Evolutionary conservation across 441 rosid genomes (phyloP).

Genomic region (Bocquillonia castaneifolia): DNA sequence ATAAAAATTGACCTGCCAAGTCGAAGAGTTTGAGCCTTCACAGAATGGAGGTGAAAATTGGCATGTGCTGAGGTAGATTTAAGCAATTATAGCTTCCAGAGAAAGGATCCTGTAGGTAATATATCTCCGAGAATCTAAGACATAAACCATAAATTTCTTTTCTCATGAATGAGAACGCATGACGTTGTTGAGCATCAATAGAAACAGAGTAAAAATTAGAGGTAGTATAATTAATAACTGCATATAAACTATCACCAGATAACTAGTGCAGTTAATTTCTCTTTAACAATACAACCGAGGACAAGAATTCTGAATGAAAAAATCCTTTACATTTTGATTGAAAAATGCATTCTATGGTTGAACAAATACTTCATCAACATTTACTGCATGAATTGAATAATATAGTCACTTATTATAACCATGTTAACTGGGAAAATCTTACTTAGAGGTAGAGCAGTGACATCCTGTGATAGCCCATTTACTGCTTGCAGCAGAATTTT

Average conservation of each 20-base stretch:
- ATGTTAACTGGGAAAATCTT: constrained; percentile 23
- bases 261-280: background rate
- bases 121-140: constrained; percentile 47
- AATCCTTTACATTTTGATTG: background rate
- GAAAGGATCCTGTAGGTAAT: constrained; percentile 46
- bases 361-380: background rate
- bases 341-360: background rate
- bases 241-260: background rate
- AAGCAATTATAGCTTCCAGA: constrained; percentile 58
- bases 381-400: background rate
- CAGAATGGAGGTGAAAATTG: constrained; percentile 49
- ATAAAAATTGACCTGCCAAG: constrained; percentile 43
- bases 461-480: constrained; percentile 36
- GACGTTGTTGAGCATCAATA: background rate
- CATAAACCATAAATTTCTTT: constrained; percentile 21
- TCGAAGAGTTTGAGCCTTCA: constrained; percentile 49
- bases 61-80: constrained; percentile 44
- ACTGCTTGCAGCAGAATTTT: constrained; percentile 34
- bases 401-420: background rate
- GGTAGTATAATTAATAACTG: background rate
- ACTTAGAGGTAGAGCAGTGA: constrained; percentile 41
- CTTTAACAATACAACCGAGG: background rate
- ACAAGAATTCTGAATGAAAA: background rate
- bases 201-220: background rate
- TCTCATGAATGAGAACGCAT: background rate